Evolutionary conservation across 495 filamentous ascomycete genomes (phyloP).

Genomic region (Penicillium cosmopolitanum): DNA sequence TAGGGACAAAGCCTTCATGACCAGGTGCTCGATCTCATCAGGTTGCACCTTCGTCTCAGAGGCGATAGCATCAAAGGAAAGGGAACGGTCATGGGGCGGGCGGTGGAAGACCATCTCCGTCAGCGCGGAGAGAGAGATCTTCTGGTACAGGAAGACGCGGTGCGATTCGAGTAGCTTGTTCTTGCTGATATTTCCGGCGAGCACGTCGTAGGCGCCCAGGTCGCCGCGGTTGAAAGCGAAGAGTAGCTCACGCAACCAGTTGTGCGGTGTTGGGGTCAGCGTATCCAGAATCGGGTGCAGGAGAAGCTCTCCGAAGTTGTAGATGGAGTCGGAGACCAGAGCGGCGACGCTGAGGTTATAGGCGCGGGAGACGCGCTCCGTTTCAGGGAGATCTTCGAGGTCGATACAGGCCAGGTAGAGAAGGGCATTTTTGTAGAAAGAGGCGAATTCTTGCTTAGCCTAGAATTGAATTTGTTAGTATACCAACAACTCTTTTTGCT

Average conservation of each 20-base stretch:
- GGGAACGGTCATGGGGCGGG: constrained; percentile 90
- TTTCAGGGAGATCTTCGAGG: constrained; percentile 67
- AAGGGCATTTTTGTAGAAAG: constrained; percentile 95
- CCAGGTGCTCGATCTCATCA: constrained; percentile 92
- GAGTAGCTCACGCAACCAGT: constrained; percentile 90
- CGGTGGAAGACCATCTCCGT: constrained; percentile 97
- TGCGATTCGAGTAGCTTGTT: constrained; percentile 80
- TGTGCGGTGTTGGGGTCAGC: constrained; percentile 64
- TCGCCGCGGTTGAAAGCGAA: constrained; percentile 98
- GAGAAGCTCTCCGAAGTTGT: constrained; percentile 99
- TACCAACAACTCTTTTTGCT: background rate
- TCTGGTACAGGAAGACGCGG: constrained; percentile 84
- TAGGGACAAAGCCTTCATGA: constrained; percentile 97
- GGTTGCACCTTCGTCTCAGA: constrained; percentile 89
- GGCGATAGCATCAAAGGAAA: constrained; percentile 86
- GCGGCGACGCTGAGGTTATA: constrained; percentile 93
- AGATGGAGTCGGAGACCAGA: constrained; percentile 89
- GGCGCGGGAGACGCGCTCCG: constrained; percentile 77
- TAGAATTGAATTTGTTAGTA: constrained; percentile 25
- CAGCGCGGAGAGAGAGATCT: constrained; percentile 93
- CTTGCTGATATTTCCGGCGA: constrained; percentile 75
- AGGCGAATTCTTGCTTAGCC: constrained; percentile 85
- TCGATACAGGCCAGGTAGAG: constrained; percentile 98
- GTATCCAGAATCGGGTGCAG: constrained; percentile 94
- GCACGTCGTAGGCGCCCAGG: constrained; percentile 79